Percentiles rank a stretch among this genome's conserved stretches.
phyloP scores from a whole-genome alignment of 2,329 filamentous ascomycete genomes.

The Alternaria sp. region DNA sequence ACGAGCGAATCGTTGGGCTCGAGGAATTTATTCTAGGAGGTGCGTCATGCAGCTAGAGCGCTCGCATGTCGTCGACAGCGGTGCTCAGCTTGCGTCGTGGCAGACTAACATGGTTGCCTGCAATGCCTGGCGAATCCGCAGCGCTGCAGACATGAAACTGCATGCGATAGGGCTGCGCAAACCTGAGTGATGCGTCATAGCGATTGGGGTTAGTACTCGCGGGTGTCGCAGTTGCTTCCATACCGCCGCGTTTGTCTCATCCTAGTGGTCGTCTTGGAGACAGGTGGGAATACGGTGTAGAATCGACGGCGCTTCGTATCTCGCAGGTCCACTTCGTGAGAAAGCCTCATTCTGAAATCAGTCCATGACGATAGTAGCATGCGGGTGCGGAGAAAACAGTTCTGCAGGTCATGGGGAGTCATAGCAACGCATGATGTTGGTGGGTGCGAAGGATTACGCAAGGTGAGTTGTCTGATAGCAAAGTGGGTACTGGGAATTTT shows the following conservation, averaged over 20 bases:
- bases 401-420: conserved; percentile 31
- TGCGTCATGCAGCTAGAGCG: conserved; percentile 40
- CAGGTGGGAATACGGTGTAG: neutral
- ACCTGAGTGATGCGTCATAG: conserved; percentile 37
- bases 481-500: conserved; percentile 34
- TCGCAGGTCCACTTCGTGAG: neutral
- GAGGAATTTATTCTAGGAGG: conserved; percentile 38
- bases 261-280: conserved; percentile 6
- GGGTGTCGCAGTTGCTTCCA: conserved; percentile 3
- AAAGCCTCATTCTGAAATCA: conserved; percentile 2
- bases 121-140: conserved; percentile 28
- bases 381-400: conserved; percentile 38
- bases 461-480: conserved; percentile 47
- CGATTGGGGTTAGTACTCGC: conserved; percentile 9
- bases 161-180: conserved; percentile 37
- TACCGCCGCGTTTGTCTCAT: conserved; percentile 1
- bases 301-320: conserved; percentile 1
- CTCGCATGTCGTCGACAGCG: conserved; percentile 32
- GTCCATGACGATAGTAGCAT: conserved; percentile 8
- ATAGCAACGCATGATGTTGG: conserved; percentile 29
- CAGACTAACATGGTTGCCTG: conserved; percentile 40
- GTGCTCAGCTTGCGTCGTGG: conserved; percentile 39
- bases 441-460: conserved; percentile 39
- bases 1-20: conserved; percentile 29
- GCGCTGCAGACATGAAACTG: conserved; percentile 26